Percentiles rank a stretch among this genome's conserved stretches.
Evolutionary conservation across 352 stramenopile species (phyloP).

Genomic region (Paralagenidium karlingii): DNA sequence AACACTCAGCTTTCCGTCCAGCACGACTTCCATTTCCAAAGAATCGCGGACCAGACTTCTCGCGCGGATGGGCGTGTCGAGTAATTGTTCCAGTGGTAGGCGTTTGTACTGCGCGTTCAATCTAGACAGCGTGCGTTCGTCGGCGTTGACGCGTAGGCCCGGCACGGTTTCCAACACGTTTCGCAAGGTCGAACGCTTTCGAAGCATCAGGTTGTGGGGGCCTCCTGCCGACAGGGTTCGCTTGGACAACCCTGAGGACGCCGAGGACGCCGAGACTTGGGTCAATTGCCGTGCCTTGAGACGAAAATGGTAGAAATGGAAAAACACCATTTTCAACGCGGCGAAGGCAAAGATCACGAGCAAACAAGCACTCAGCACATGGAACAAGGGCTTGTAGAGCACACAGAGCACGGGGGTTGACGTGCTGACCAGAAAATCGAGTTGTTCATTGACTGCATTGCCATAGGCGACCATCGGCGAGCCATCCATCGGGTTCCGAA

Average conservation of each 20-base stretch:
- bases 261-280: too few species aligned
- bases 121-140: too few species aligned
- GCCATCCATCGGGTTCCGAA: too few species aligned
- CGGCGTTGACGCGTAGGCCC: not conserved
- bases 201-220: too few species aligned
- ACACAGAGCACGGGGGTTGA: constrained; percentile 4
- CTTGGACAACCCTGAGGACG: too few species aligned
- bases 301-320: not conserved
- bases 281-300: too few species aligned
- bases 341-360: constrained; percentile 4
- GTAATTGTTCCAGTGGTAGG: constrained; percentile 2
- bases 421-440: constrained; percentile 6
- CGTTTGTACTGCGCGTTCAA: constrained; percentile 8
- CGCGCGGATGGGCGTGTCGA: constrained; percentile 7
- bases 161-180: constrained; percentile 1
- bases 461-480: constrained; percentile 5
- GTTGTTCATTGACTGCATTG: constrained; percentile 13
- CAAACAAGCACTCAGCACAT: constrained; percentile 6
- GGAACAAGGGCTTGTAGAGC: constrained; percentile 8
- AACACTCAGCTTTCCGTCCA: constrained; percentile 5
- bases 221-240: too few species aligned
- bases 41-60: constrained; percentile 6
- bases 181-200: not conserved
- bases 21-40: constrained; percentile 4
- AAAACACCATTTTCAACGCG: constrained; percentile 2